Conservation (phyloP, 148 eudicot genomes). For the Cornus kousa region DNA sequence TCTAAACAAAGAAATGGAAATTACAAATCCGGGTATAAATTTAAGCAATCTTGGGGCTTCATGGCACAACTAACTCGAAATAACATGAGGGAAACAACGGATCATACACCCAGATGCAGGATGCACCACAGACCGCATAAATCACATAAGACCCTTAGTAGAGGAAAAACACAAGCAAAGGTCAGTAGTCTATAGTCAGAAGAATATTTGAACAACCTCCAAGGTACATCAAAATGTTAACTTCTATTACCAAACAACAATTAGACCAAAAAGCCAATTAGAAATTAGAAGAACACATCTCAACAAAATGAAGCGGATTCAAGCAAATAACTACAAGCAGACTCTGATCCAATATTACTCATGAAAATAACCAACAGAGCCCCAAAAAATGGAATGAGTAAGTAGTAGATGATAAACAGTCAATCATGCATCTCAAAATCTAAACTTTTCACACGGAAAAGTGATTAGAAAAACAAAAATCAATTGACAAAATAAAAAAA, state of each 20-base stretch:
- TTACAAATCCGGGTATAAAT: neutral
- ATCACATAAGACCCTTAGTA: too few species aligned
- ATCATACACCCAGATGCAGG: neutral
- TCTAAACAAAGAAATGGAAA: neutral
- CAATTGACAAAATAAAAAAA: neutral
- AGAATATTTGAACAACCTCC: neutral
- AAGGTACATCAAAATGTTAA: neutral
- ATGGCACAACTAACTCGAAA: neutral
- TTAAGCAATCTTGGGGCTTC: neutral
- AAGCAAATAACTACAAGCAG: conserved; percentile 4
- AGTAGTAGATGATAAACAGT: neutral
- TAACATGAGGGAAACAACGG: neutral
- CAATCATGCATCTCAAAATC: conserved; percentile 1
- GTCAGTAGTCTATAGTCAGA: neutral
- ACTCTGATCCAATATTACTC: neutral
- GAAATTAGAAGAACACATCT: conserved; percentile 4
- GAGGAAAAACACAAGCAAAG: neutral
- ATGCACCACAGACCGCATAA: neutral
- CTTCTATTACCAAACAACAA: neutral
- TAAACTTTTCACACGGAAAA: conserved; percentile 7
- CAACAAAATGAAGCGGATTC: neutral
- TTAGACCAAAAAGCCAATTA: neutral
- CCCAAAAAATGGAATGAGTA: neutral
- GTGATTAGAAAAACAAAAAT: neutral
- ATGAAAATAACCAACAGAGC: neutral